Base-by-base conservation (phyloP, 345 rosid genomes). In the Aquilaria sinensis region DNA sequence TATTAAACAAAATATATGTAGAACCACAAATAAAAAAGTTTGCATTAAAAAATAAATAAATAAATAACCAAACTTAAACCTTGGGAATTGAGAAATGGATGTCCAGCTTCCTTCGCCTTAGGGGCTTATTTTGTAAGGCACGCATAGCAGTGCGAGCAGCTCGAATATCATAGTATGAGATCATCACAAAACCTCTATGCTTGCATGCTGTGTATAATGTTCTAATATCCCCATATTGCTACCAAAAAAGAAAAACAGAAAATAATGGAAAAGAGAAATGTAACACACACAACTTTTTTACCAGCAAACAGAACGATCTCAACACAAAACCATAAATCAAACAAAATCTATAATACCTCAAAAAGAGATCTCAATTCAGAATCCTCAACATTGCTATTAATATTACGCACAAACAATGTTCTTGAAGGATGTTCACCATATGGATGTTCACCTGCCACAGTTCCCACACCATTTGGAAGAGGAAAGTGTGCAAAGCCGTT, bases 391-490 rank as follows among this genome's bases (percentile, higher is more conserved):
- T 89, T 85, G 64, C 98, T 93, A 75, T 93, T 93, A 63, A 93
- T 93, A 69, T 93, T 93, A 60, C 97, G 83, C 15, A 93, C 98
- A 75, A 89, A 93, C 56, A 93, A 65, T 41, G 98, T 93, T 72
- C 98, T 81, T 10, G 98, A 93, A 78, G 97, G 98, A 73, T 89
- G 97, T 75, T 93, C 98, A 45, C 98, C 98, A 55, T 81, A 85
- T 13, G 98, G 98, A 72, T 92, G 97, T 46, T 92, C 98, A 56
- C 96, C 93, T 46, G 85, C 87, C 70, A 89, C 84, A 16, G 88
- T 72, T 56, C 86, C 95, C 58, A 72, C 65, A 41, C 85, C 87
- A 81, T 81, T 92, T 32, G 96, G 32, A 43, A 84, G 70, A 60
- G 78, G 68, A 65, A 73, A 80, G 31, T 64, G 84, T 54, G 70